phyloP scores from a whole-genome alignment of 202 grass and related monocot species.

The Musa balbisiana region DNA sequence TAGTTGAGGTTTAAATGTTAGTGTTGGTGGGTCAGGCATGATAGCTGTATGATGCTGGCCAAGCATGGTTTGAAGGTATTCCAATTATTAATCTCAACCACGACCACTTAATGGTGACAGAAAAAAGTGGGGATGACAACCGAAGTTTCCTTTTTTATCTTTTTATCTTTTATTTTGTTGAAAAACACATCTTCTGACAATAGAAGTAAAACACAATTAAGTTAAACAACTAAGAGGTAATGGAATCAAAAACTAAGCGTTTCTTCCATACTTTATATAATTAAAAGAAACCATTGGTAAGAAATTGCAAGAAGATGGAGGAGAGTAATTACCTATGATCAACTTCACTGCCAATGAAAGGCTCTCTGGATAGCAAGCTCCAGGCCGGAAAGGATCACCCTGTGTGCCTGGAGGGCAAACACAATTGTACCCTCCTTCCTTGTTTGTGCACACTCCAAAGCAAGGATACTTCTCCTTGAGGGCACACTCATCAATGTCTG shows the following conservation, averaged over 20 bases:
- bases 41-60: not conserved
- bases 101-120: not conserved
- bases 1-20: not conserved
- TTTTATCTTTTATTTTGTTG: not conserved
- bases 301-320: not conserved
- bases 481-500: constrained; percentile 1
- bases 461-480: not conserved
- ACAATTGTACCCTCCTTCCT: not conserved
- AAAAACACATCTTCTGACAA: not conserved
- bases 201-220: not conserved
- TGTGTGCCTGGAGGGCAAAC: not conserved
- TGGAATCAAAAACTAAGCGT: too few species aligned
- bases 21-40: not conserved
- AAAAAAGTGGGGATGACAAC: not conserved
- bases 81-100: not conserved
- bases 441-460: constrained; percentile 3
- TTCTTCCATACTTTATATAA: not conserved
- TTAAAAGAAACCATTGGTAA: not conserved
- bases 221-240: not conserved
- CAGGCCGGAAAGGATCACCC: not conserved
- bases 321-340: not conserved
- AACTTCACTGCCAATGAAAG: not conserved
- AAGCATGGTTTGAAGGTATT: not conserved
- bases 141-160: not conserved
- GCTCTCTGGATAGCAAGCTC: constrained; percentile 1